Evolutionary conservation across 83 land plant species (phyloP).

Genomic region (Thuja plicata): DNA sequence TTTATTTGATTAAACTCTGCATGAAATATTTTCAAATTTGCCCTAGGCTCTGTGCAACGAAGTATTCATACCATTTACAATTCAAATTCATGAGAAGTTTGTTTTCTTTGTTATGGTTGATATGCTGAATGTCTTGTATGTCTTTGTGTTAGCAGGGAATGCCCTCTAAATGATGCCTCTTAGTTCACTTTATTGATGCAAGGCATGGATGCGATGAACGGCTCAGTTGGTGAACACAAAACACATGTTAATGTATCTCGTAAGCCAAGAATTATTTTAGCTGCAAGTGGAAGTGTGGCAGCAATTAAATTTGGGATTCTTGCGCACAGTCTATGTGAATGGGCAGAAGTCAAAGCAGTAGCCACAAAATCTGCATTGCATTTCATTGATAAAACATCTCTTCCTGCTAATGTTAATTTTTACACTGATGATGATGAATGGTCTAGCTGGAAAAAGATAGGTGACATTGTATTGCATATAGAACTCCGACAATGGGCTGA

Average conservation of each 20-base stretch:
- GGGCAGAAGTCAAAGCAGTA: slow-evolving; percentile 94
- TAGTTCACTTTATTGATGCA: background rate
- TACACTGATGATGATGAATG: slow-evolving; percentile 98
- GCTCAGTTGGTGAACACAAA: background rate
- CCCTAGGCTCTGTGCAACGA: background rate
- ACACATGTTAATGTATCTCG: background rate
- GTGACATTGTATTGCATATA: slow-evolving; percentile 88
- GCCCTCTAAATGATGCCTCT: background rate
- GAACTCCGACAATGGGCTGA: slow-evolving; percentile 97
- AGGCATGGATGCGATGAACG: slow-evolving; percentile 2
- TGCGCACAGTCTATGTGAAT: slow-evolving; percentile 73
- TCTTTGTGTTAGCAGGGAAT: slow-evolving; percentile 4
- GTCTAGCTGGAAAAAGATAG: slow-evolving; percentile 87
- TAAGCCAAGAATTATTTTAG: slow-evolving; percentile 82
- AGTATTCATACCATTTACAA: background rate
- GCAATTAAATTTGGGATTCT: slow-evolving; percentile 87
- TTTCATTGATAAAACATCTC: slow-evolving; percentile 65
- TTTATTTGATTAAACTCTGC: background rate
- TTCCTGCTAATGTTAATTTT: slow-evolving; percentile 67
- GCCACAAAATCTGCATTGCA: slow-evolving; percentile 82
- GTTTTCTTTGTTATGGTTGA: background rate
- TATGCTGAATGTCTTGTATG: background rate
- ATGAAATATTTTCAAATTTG: slow-evolving; percentile 2
- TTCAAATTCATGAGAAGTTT: background rate
- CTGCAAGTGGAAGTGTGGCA: slow-evolving; percentile 97